Evolutionary conservation across 768 basidiomycete species (phyloP), one percentile per base, ranked within the genome.

Genomic region (Roridomyces roridus): DNA sequence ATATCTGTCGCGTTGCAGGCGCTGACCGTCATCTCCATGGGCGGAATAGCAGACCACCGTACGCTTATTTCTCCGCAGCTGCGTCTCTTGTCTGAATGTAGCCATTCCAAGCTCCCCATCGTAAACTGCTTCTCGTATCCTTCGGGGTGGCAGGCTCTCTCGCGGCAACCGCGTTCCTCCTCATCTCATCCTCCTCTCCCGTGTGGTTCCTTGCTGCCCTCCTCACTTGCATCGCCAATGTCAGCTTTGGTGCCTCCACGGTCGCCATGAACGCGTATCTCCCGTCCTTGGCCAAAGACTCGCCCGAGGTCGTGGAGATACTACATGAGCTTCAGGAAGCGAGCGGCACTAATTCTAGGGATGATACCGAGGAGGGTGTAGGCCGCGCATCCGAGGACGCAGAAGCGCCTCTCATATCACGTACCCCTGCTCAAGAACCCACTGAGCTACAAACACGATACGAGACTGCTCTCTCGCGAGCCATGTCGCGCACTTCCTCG

Each of bases 251-350:
- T 2, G 89, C 88, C 0, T 91, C 89, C 4, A 78, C 88, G 10
- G 96, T 98, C 4, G 94, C 94, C 18, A 85, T 93, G 80, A 98
- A 98, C 67, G 84, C 93, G 0, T 96, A 96, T 70, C 83, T 96
- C 5, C 93, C 92, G 0, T 74, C 75, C 1, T 80, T 94, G 8
- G 91, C 91, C 3, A 81, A 81, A 57, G 83, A 85, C 37, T 80
- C 86, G 0, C 83, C 84, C 4, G 85, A 88, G 60, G 86, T 89
- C 9, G 64, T 77, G 17, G 61, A 69, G 15, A 70, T 81, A 2
- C 69, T 74, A 25, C 65, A 68, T 6, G 72, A 80, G 43, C 61
- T 80, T 24, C 68, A 51, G 20, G 64, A 65, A 24, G 31, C 10
- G 31, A 34, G 31, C 31, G 31, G 31, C 15, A 3, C 7, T 8